Percentiles rank a stretch among this genome's conserved stretches.
These are phyloP conservation scores for Trichoderma gamsii DNA, from an alignment of 495 filamentous ascomycete species.

Conservation along the genomic window DNA sequence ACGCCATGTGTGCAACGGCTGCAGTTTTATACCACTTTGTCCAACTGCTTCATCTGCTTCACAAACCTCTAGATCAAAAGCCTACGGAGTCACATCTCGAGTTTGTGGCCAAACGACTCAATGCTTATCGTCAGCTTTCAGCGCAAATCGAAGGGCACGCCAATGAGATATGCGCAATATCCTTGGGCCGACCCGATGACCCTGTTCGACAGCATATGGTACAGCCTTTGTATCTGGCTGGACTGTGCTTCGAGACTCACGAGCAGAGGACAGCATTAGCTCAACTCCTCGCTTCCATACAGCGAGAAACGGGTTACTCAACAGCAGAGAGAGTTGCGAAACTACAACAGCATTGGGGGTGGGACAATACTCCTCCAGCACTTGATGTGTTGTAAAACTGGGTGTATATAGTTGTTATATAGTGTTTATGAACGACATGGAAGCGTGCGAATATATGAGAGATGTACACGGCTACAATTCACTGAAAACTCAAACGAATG, in stretches of 20 bases:
- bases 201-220: slow-evolving; percentile 8
- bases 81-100: background rate
- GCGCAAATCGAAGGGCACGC: slow-evolving; percentile 3
- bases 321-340: slow-evolving; percentile 6
- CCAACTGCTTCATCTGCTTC: background rate
- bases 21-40: slow-evolving; percentile 10
- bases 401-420: too few species aligned
- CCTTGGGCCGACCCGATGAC: background rate
- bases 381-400: background rate
- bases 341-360: slow-evolving; percentile 5
- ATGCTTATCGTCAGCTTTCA: slow-evolving; percentile 6
- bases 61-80: slow-evolving; percentile 8
- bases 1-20: slow-evolving; percentile 9
- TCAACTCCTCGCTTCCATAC: background rate
- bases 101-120: background rate
- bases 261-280: background rate
- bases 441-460: background rate
- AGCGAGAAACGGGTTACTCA: slow-evolving; percentile 2
- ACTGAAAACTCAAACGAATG: background rate
- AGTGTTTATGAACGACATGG: background rate
- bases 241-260: background rate
- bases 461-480: background rate
- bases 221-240: background rate
- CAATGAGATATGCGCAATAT: slow-evolving; percentile 5
- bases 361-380: background rate